Evolutionary conservation across 2,329 filamentous ascomycete species (phyloP).

Genomic region (Trichoderma afroharzianum): DNA sequence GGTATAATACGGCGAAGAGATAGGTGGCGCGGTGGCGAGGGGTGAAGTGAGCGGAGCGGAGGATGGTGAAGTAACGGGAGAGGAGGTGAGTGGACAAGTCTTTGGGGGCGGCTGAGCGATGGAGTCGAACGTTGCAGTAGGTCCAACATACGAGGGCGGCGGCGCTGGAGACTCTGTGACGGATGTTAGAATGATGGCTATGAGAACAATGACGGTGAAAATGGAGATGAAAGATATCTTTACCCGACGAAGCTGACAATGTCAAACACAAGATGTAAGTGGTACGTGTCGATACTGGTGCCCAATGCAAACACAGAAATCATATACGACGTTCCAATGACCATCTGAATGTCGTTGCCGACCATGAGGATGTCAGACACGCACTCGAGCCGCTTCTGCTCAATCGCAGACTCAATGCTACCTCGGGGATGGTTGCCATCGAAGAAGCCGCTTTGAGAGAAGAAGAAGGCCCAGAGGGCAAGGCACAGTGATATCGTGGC

Average conservation of each 20-base stretch:
- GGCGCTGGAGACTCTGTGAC: slow-evolving; percentile 21
- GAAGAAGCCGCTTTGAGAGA: slow-evolving; percentile 29
- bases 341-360: slow-evolving; percentile 33
- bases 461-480: slow-evolving; percentile 33
- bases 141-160: slow-evolving; percentile 33
- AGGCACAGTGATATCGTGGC: slow-evolving; percentile 22
- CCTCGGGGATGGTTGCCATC: slow-evolving; percentile 27
- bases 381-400: slow-evolving; percentile 31
- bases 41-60: slow-evolving; percentile 17
- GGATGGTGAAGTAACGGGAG: not conserved
- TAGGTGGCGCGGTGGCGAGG: slow-evolving; percentile 28
- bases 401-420: slow-evolving; percentile 26
- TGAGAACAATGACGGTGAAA: not conserved
- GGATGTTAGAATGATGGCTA: not conserved
- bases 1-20: slow-evolving; percentile 27
- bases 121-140: slow-evolving; percentile 24
- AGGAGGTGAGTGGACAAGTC: not conserved
- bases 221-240: not conserved
- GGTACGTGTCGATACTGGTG: slow-evolving; percentile 29
- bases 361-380: slow-evolving; percentile 33
- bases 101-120: not conserved
- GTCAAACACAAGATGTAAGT: slow-evolving; percentile 32
- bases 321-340: slow-evolving; percentile 31
- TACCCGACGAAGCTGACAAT: slow-evolving; percentile 33
- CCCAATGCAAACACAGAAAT: slow-evolving; percentile 27